A percentile compares a stretch with the other conserved stretches of the same genome.
phyloP scores from a whole-genome alignment of 2,329 filamentous ascomycete species.

The Emmonsiellopsis sp. region DNA sequence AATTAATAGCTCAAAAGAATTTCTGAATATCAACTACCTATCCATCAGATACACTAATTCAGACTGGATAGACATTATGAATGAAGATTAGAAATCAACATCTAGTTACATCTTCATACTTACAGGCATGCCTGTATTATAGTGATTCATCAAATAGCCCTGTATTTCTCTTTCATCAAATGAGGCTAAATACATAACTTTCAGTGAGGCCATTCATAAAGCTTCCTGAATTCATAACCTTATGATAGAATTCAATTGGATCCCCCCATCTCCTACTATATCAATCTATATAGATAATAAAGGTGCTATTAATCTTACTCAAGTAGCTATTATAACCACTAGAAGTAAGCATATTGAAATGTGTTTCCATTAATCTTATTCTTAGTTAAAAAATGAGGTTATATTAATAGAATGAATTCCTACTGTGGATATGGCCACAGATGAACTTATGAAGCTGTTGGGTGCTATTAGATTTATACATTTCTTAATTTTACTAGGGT shows the following conservation, averaged over 20 bases:
- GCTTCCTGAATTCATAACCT: conserved; percentile 6
- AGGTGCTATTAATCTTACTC: conserved; percentile 3
- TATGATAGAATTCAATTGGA: conserved; percentile 6
- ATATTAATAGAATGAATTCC: conserved; percentile 3
- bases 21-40: too few species aligned
- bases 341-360: conserved; percentile 10
- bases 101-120: conserved; percentile 8
- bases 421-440: conserved; percentile 2
- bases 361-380: conserved; percentile 5
- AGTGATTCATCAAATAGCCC: conserved; percentile 7
- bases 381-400: background rate
- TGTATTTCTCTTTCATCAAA: conserved; percentile 8
- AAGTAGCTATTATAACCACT: conserved; percentile 4
- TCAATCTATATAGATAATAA: conserved; percentile 8
- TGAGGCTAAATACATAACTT: conserved; percentile 13
- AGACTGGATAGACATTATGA: background rate
- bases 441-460: background rate
- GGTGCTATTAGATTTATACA: background rate
- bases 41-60: background rate
- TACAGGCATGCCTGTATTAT: conserved; percentile 6
- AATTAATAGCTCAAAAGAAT: too few species aligned
- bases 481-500: background rate
- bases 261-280: background rate
- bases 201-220: conserved; percentile 4
- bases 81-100: conserved; percentile 1